Evolutionary conservation across 139 green algal species (phyloP).

Genomic region (Volvox reticuliferus): DNA sequence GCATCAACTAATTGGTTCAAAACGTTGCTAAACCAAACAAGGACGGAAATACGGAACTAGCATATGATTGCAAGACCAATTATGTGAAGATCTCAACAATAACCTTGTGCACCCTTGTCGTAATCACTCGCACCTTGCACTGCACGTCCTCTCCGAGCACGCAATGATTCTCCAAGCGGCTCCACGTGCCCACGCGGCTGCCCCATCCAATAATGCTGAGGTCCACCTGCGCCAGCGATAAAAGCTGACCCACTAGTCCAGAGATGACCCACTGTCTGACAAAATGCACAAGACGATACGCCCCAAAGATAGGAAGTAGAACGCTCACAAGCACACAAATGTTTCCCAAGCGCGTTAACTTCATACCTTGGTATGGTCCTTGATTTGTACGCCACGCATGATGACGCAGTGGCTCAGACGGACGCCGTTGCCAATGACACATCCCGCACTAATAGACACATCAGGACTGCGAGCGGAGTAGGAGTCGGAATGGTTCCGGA

Average conservation of each 20-base stretch:
- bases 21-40: no score
- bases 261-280: neutral
- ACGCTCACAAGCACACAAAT: neutral
- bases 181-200: constrained; percentile 86
- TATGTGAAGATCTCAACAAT: no score
- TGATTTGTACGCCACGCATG: constrained; percentile 84
- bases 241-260: neutral
- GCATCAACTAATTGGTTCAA: no score
- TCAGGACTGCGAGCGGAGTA: constrained; percentile 31
- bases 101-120: no score
- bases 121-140: constrained; percentile 63
- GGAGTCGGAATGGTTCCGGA: no score
- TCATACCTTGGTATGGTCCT: constrained; percentile 70
- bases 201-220: constrained; percentile 96
- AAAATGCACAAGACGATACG: neutral
- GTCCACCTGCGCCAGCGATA: constrained; percentile 70
- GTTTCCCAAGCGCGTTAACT: neutral
- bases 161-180: constrained; percentile 92
- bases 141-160: constrained; percentile 96
- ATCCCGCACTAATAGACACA: constrained; percentile 90
- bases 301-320: no score
- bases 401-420: constrained; percentile 91
- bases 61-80: no score
- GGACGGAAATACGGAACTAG: no score
- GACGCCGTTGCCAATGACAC: constrained; percentile 93